Conservation (phyloP, 768 basidiomycete genomes). For the Kwoniella sp. region DNA sequence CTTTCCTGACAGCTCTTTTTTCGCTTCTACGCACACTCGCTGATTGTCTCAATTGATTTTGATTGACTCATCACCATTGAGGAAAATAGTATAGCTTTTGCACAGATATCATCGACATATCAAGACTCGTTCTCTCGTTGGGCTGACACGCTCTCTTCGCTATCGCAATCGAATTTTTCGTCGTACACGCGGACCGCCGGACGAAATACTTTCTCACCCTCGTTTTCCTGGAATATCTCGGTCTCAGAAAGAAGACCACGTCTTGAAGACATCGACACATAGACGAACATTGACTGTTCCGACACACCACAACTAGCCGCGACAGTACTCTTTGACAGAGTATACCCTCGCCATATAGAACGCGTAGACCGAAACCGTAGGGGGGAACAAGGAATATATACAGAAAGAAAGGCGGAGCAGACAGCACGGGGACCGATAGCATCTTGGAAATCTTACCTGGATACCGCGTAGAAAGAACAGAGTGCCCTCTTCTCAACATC, state of each 20-base stretch:
- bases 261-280: constrained; percentile 3
- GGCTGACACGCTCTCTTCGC: background rate
- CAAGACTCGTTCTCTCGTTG: background rate
- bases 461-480: background rate
- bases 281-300: constrained; percentile 19
- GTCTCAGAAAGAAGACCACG: background rate
- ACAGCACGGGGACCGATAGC: background rate
- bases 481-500: background rate
- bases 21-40: background rate
- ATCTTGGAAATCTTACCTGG: background rate
- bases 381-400: background rate
- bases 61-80: background rate
- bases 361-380: background rate
- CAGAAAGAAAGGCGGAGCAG: background rate
- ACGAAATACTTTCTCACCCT: constrained; percentile 1
- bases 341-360: constrained; percentile 3
- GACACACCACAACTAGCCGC: background rate
- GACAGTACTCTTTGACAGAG: constrained; percentile 22
- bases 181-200: constrained; percentile 18
- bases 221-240: background rate
- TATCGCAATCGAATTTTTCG: background rate
- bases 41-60: background rate
- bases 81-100: background rate
- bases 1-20: background rate
- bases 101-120: background rate